Evolutionary conservation across 108 stramenopile species (phyloP).

Genomic region (Pseudonitzschia multistriata): DNA sequence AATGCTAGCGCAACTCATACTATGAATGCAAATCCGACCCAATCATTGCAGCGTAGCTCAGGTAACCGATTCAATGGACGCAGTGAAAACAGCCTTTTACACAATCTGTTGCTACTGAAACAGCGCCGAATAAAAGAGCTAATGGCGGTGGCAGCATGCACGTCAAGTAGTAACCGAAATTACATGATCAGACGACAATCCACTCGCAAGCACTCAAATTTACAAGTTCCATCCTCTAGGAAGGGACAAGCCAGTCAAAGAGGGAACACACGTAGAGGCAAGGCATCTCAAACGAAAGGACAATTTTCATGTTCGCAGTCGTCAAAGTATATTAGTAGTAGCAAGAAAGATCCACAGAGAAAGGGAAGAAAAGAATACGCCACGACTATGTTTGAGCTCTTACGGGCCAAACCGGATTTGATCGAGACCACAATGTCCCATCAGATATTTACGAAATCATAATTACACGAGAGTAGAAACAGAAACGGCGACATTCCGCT

Average conservation of each 20-base stretch:
- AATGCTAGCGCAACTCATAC: neutral
- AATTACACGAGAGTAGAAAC: neutral
- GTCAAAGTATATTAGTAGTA: neutral
- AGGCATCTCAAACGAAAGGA: no score
- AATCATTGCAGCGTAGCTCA: neutral
- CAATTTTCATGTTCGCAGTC: no score
- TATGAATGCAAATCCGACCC: neutral
- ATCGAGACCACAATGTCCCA: slow-evolving; percentile 1
- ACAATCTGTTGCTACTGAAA: slow-evolving; percentile 8
- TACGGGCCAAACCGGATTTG: slow-evolving; percentile 37
- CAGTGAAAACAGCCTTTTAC: slow-evolving; percentile 7
- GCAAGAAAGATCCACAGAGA: neutral
- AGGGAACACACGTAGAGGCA: no score
- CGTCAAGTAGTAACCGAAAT: neutral
- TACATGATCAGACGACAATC: neutral
- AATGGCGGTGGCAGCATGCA: slow-evolving; percentile 5
- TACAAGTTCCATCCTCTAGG: no score
- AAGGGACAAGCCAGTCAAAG: no score
- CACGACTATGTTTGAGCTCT: slow-evolving; percentile 33
- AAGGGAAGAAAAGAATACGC: neutral
- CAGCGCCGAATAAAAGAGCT: neutral
- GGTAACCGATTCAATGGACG: slow-evolving; percentile 12
- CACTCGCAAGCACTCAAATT: no score
- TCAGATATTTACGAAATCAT: neutral
- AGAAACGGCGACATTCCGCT: neutral